A percentile compares a stretch with the other conserved stretches of the same genome.
Conservation (phyloP, 2,329 filamentous ascomycete species). For the Epichloe bromicola region DNA sequence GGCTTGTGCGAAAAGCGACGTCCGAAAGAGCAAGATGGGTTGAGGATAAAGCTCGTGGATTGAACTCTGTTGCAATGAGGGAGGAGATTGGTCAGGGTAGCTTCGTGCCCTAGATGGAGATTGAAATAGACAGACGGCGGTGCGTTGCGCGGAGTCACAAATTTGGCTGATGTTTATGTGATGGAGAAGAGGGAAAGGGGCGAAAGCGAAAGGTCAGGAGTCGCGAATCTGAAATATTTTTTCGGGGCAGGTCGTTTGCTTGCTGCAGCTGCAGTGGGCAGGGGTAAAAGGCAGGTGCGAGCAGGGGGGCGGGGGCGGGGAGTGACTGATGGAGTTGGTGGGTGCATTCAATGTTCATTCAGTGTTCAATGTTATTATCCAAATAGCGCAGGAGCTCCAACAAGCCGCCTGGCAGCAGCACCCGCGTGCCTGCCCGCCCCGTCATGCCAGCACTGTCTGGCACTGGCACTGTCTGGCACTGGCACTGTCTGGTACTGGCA, state of each 20-base stretch:
- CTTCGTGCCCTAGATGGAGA: conserved; percentile 70
- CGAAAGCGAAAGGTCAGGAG: conserved; percentile 13
- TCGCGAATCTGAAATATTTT: conserved; percentile 31
- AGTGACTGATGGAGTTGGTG: neutral
- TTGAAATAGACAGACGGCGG: conserved; percentile 31
- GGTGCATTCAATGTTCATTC: neutral
- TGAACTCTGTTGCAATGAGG: conserved; percentile 64
- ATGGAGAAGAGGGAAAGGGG: conserved; percentile 24
- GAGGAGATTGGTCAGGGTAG: conserved; percentile 55
- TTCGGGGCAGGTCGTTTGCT: conserved; percentile 7
- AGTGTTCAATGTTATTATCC: neutral
- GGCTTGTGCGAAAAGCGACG: conserved; percentile 26
- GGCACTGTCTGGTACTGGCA: neutral
- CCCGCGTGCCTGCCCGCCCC: neutral
- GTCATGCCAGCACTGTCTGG: too few relatives aligned
- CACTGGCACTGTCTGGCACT: neutral
- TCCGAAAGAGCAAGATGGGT: conserved; percentile 24
- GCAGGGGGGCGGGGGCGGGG: neutral
- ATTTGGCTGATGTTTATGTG: conserved; percentile 30
- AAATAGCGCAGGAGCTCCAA: neutral
- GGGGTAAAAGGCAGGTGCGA: conserved; percentile 1
- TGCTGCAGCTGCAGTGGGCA: conserved; percentile 4
- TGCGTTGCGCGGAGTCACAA: conserved; percentile 36
- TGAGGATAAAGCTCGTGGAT: conserved; percentile 25
- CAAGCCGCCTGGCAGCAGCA: neutral